Evolutionary conservation across 2,329 filamentous ascomycete species (phyloP), one percentile per base, ranked within the genome.

Genomic region (Stagonosporopsis vannaccii): DNA sequence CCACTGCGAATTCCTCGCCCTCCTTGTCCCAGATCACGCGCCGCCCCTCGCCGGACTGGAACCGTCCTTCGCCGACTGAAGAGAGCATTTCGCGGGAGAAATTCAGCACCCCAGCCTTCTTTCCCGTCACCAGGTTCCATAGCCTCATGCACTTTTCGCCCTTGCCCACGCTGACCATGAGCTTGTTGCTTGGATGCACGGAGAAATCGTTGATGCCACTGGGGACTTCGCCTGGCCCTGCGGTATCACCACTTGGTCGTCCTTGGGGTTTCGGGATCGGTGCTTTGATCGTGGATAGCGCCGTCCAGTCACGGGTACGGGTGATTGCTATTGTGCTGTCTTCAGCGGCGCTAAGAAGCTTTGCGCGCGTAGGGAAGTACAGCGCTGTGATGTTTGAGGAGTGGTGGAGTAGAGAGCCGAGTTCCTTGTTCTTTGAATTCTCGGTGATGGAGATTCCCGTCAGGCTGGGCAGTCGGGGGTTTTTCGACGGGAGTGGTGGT

Each of bases 121-220:
- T 96, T 15, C 93, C 95, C 2, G 94, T 98, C 63, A 98, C 92
- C 61, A 99, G 76, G 71, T 99, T 98, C 95, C 95, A 99, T 62
- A 98, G 77, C 62, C 95, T 83, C 90, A 99, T 96, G 70, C 89
- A 92, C 62, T 87, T 88, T 79, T 99, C 95, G 62, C 92, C 92
- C 68, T 89, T 91, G 65, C 91, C 90, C 8, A 98, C 92, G 66
- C 87, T 96, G 58, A 99, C 87, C 91, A 98, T 97, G 46, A 99
- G 81, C 79, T 97, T 98, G 85, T 96, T 91, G 75, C 91, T 96
- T 0, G 95, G 94, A 74, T 99, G 95, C 23, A 99, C 90, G 2
- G 94, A 92, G 75, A 99, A 96, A 74, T 93, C 91, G 74, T 97
- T 98, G 65, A 98, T 87, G 17, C 95, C 95, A n/a, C 88, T 86